Base-by-base conservation (phyloP, 306 rosid species). In the Vigna hirtella region DNA sequence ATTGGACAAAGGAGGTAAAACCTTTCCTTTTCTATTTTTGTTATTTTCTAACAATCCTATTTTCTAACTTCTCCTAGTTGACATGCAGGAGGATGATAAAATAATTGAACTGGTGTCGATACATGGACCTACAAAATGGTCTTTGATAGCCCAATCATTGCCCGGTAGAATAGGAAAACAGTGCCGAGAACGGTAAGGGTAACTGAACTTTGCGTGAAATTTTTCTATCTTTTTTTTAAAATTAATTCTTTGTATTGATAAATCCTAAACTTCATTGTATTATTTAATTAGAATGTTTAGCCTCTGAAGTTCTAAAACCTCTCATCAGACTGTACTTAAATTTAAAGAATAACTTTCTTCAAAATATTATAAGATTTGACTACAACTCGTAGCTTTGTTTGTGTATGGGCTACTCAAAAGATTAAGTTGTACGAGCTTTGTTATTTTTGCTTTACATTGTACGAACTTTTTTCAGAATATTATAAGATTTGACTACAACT, bases 121-220 rank as follows among this genome's bases (percentile, higher is more conserved):
- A 77, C 85, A 92, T 76, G 98, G 98, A 72, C 95, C 98, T 53
- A 73, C 92, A 57, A 95, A 95, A 78, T 95, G 98, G 98, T 95
- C 98, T 36, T 80, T 92, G 84, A 91, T 92, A 77, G 93, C 98
- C 8, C 91, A 89, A 83, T 92, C 98, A 77, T 84, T 95, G 80
- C 91, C 97, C 61, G 98, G 98, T 87, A 97, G 98, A 80, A 95
- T 95, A 58, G 98, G 98, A 74, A 95, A 95, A 83, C 98, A 95
- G 63, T 95, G 98, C 79, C 91, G 98, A 59, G 98, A 95, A 80
- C 86, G 98, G 98, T 95, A 87, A 8, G 66, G 66, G 77, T 79
- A 58, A 48, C 63, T 55, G 28, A 76, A 59, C 17, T 68, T 59
- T 17, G 45, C 42, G 42, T 63, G 38, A 6, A 66, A 65, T 30